Conservation (phyloP, 768 basidiomycete species). For the Lactarius vividus region DNA sequence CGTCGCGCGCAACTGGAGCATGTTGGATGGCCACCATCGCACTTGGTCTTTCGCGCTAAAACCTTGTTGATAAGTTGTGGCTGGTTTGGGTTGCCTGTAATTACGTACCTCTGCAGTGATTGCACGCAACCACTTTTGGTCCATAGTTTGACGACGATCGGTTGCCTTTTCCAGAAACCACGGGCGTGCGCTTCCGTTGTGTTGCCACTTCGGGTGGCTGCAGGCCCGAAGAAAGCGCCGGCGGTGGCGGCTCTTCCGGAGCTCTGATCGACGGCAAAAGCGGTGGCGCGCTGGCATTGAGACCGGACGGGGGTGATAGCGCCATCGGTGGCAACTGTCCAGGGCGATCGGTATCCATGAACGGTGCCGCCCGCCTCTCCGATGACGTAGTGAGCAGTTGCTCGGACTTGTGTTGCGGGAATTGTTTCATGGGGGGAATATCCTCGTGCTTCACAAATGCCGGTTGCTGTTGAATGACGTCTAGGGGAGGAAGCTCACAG, state of each 20-base stretch:
- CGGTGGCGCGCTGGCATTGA: conserved; percentile 27
- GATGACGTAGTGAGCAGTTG: conserved; percentile 17
- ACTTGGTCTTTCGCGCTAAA: conserved; percentile 83
- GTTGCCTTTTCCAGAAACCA: conserved; percentile 54
- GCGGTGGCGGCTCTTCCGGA: conserved; percentile 29
- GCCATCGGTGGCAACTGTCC: conserved; percentile 26
- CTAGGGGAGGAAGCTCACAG: conserved; percentile 24
- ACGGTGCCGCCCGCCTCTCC: conserved; percentile 22
- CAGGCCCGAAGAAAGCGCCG: conserved; percentile 38
- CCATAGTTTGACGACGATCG: conserved; percentile 63
- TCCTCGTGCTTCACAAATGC: conserved; percentile 16
- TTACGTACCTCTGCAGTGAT: conserved; percentile 78
- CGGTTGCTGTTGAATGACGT: conserved; percentile 15
- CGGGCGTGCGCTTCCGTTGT: conserved; percentile 59
- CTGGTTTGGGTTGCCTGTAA: neutral
- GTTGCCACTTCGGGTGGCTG: conserved; percentile 25
- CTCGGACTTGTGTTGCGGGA: conserved; percentile 30
- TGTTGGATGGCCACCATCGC: conserved; percentile 81
- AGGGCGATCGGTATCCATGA: conserved; percentile 23
- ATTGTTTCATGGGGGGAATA: conserved; percentile 14
- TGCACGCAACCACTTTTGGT: conserved; percentile 85
- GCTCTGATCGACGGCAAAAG: conserved; percentile 30
- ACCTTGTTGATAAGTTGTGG: conserved; percentile 1
- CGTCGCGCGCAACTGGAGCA: conserved; percentile 82
- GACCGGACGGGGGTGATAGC: conserved; percentile 20